A percentile compares a stretch with the other conserved stretches of the same genome.
These are phyloP conservation scores for Suillus placidus DNA, from an alignment of 768 basidiomycete species.

Conservation along the genomic window DNA sequence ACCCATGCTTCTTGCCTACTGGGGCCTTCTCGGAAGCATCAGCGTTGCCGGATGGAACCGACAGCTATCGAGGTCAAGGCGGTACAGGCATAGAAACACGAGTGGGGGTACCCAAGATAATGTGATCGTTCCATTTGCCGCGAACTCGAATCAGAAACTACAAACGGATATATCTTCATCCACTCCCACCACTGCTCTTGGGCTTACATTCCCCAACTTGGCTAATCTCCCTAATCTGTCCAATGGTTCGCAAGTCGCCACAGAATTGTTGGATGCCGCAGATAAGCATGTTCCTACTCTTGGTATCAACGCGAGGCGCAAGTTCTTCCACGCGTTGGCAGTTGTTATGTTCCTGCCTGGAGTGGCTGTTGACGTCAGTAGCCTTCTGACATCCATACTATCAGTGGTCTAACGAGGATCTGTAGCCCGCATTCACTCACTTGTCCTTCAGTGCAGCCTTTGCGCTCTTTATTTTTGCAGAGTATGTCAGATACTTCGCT, in stretches of 20 bases:
- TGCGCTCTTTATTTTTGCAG: slow-evolving; percentile 91
- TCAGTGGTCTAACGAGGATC: slow-evolving; percentile 15
- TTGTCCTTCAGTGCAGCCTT: slow-evolving; percentile 94
- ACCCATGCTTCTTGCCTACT: slow-evolving; percentile 78
- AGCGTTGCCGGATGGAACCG: slow-evolving; percentile 96
- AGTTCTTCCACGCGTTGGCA: slow-evolving; percentile 95
- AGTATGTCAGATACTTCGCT: slow-evolving; percentile 98
- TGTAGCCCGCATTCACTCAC: slow-evolving; percentile 94
- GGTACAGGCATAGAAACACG: slow-evolving; percentile 56
- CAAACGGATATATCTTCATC: slow-evolving; percentile 18
- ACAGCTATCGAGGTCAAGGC: slow-evolving; percentile 78
- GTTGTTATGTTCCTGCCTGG: slow-evolving; percentile 98
- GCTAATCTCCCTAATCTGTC: slow-evolving; percentile 55
- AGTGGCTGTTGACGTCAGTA: slow-evolving; percentile 84
- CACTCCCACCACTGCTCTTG: slow-evolving; percentile 29
- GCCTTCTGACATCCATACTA: slow-evolving; percentile 9
- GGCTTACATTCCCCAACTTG: slow-evolving; percentile 45
- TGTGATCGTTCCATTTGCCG: slow-evolving; percentile 31
- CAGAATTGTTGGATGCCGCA: slow-evolving; percentile 76
- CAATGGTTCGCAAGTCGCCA: slow-evolving; percentile 62
- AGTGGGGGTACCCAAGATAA: slow-evolving; percentile 38
- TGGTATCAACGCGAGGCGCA: slow-evolving; percentile 87
- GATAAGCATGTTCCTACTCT: slow-evolving; percentile 91
- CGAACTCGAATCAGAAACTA: slow-evolving; percentile 27
- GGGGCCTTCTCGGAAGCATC: slow-evolving; percentile 76